Evolutionary conservation across 352 stramenopile genomes (phyloP), one percentile per base, ranked within the genome.

Genomic region (Saprolegnia parasitica): DNA sequence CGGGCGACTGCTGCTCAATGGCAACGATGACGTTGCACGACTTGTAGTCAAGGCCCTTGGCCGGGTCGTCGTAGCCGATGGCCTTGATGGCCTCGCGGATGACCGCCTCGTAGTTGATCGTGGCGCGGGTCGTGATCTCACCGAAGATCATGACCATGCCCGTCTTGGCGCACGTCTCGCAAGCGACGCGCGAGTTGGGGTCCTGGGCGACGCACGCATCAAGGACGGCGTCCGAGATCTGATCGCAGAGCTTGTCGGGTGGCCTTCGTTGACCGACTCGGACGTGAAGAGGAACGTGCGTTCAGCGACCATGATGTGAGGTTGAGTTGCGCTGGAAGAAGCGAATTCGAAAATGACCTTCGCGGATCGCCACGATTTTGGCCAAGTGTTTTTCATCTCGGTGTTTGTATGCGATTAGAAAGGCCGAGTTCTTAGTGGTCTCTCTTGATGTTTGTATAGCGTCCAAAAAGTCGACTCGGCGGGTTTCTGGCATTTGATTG

Each of bases 91-190:
- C 97, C 76, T 99, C 96, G 64, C 98, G 97, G 73, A 99, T 98
- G 52, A 98, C 89, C 81, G 98, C 96, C 81, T 99, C 97, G 86
- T 99, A 99, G 83, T 99, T 99, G 52, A 99, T 96, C 50, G 96
- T 98, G 62, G 97, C 96, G 74, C 96, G 97, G 64, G 97, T 99
- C 71, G 96, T 99, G 80, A 99, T 99, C 88, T 99, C 97, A 68
- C 97, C 97, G 76, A 99, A 99, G 76, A 99, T 98, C 96, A 99
- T 99, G 71, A 99, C 96, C 90, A 99, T 99, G 76, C 96, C 96
- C 4, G 97, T 99, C 89, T 99, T 99, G 74, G 93, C 97, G 82
- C 96, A 98, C 37, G 97, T 99, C 85, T 99, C 97, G 72, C 96
- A 99, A 32, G 97, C 97, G 49, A 99, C 97, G 77, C 97, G 97